Conservation (phyloP, 495 filamentous ascomycete genomes). For the Trypethelium eluteriae region DNA sequence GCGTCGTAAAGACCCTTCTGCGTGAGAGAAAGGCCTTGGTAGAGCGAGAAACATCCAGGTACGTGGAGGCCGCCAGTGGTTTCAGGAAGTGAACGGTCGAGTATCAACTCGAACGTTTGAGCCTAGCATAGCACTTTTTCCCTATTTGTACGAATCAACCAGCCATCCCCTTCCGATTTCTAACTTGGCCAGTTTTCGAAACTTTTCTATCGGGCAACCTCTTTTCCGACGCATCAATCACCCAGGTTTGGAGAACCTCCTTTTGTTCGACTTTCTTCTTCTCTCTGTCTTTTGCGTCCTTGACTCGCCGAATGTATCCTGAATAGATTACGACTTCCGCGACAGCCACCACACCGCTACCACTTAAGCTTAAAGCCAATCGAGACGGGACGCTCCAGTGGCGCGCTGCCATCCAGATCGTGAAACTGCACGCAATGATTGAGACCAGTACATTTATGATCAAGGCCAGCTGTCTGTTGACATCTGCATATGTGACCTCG, state of each 20-base stretch:
- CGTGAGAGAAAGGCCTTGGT: too few species aligned
- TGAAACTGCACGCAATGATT: slow-evolving; percentile 59
- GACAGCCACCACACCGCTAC: slow-evolving; percentile 63
- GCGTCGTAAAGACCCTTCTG: too few species aligned
- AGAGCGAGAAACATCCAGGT: too few species aligned
- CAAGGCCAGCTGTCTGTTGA: slow-evolving; percentile 67
- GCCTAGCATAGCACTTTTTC: too few species aligned
- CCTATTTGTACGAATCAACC: neutral
- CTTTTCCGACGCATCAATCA: slow-evolving; percentile 42
- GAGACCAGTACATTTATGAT: slow-evolving; percentile 69
- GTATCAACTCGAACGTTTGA: too few species aligned
- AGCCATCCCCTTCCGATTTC: neutral
- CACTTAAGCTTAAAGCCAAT: slow-evolving; percentile 60
- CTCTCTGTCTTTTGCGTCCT: slow-evolving; percentile 58
- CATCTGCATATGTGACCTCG: slow-evolving; percentile 45
- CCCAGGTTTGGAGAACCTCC: slow-evolving; percentile 59
- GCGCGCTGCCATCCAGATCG: slow-evolving; percentile 64
- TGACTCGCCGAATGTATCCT: slow-evolving; percentile 72
- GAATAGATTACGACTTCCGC: slow-evolving; percentile 85
- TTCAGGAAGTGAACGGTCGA: too few species aligned
- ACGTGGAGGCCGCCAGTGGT: too few species aligned
- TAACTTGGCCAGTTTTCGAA: neutral
- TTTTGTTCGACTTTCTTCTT: slow-evolving; percentile 48
- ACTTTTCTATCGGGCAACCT: neutral
- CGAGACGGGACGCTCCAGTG: slow-evolving; percentile 63